Evolutionary conservation across 805 yeast species (phyloP), one percentile per base, ranked within the genome.

Genomic region (Candida berthetii): DNA sequence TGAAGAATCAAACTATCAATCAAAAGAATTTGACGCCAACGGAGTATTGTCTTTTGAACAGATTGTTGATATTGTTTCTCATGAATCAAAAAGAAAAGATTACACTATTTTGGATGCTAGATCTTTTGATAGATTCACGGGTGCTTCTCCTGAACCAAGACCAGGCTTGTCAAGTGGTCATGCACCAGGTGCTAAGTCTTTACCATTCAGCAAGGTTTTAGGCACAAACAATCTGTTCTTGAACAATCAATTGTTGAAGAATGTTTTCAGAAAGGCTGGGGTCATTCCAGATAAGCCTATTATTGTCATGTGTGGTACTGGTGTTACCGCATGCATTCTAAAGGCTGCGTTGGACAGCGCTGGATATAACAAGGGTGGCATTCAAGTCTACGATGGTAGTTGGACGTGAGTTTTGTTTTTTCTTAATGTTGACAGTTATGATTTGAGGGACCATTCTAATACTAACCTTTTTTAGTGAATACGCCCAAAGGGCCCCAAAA

Each of bases 231-330:
- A 62, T 43, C 65, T 61, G 44, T 84, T 73, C 66, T 72, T 71
- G 53, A 52, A 74, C 2, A 55, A 66, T 8, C 65, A 60, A 10
- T 77, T 74, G 35, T 55, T 91, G 31, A 44, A 57, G 7, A 54
- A 62, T 14, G 58, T 78, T 10, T 73, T 89, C 48, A 55, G 68
- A 8, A 64, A 66, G 3, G 52, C 44, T 40, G 62, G 42, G 1
- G 52, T 53, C 11, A 66, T 67, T 43, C 55, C 58, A 4, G 61
- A 68, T 15, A 82, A 83, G 53, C 90, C 87, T 11, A 78, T 85
- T 16, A 78, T 93, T 38, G 85, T 84, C 32, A 79, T 86, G 86
- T 93, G 99, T 59, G 99, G 98, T 24, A 83, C 97, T 1, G 99
- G 98, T 36, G 97, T 93, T 38, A 82, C 97, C 10, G 98, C 97